phyloP scores from a whole-genome alignment of 2,329 filamentous ascomycete species.

The Aspergillus ochraceus region DNA sequence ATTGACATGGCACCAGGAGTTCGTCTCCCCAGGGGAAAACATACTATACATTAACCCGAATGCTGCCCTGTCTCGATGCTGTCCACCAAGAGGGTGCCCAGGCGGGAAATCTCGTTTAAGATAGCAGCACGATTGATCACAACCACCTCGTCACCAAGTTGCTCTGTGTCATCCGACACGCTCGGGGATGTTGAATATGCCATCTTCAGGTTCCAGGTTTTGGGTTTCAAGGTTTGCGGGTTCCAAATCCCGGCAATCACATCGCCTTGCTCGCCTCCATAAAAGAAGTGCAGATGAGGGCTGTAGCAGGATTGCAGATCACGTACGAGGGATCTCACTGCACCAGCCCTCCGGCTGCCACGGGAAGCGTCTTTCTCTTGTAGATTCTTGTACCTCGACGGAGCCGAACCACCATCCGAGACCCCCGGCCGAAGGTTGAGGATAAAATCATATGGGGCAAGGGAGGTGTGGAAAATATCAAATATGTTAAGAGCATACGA shows the following conservation, averaged over 20 bases:
- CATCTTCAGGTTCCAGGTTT: conserved; percentile 37
- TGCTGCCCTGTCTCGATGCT: conserved; percentile 56
- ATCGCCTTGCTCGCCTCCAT: conserved; percentile 59
- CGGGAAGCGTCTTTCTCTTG: conserved; percentile 49
- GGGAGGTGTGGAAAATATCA: conserved; percentile 69
- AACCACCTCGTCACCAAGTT: conserved; percentile 21
- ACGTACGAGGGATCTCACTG: conserved; percentile 61
- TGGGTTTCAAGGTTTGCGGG: conserved; percentile 43
- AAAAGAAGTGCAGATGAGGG: conserved; percentile 76
- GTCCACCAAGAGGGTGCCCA: conserved; percentile 65
- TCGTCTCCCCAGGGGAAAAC: conserved; percentile 12
- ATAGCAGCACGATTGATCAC: conserved; percentile 42
- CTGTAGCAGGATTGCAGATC: conserved; percentile 69
- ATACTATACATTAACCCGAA: conserved; percentile 12
- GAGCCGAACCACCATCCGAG: conserved; percentile 40
- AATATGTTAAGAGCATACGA: conserved; percentile 56
- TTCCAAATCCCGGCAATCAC: conserved; percentile 67
- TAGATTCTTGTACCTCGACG: conserved; percentile 73
- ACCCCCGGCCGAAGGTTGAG: conserved; percentile 66
- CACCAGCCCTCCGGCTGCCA: conserved; percentile 57
- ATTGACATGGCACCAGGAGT: conserved; percentile 34
- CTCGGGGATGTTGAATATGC: conserved; percentile 37
- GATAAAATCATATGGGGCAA: conserved; percentile 82
- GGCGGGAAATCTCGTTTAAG: conserved; percentile 46
- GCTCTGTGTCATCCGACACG: conserved; percentile 9